Evolutionary conservation across 108 stramenopile genomes (phyloP).

Genomic region (Fragilaria crotonensis): DNA sequence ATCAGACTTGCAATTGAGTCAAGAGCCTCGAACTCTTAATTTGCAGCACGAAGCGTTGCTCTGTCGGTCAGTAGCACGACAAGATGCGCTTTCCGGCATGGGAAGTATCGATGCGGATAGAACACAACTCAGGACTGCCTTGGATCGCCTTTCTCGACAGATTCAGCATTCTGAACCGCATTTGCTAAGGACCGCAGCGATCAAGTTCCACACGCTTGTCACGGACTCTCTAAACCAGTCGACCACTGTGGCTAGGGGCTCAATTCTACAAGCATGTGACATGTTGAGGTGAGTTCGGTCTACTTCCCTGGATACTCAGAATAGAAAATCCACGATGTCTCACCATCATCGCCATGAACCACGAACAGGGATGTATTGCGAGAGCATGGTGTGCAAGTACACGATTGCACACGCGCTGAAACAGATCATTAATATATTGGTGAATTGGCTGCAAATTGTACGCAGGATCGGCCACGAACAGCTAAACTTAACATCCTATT

Average conservation of each 20-base stretch:
- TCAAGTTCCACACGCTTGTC: background rate
- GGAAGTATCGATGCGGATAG: background rate
- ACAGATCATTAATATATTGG: too few species aligned
- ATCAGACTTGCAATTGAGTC: background rate
- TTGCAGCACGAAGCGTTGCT: background rate
- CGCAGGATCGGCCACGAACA: too few species aligned
- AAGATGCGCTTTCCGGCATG: background rate
- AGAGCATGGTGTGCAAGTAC: too few species aligned
- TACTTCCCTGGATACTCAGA: background rate
- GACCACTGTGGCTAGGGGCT: background rate
- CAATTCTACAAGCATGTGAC: background rate
- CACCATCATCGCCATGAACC: background rate
- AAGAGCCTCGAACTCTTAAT: background rate
- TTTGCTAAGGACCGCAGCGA: background rate
- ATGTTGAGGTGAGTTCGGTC: background rate
- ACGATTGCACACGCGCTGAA: too few species aligned
- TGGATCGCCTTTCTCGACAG: background rate
- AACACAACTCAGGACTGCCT: background rate
- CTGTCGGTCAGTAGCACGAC: background rate
- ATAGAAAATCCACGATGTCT: background rate
- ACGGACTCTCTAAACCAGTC: background rate
- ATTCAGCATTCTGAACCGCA: background rate
- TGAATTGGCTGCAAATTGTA: too few species aligned
- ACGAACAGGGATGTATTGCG: background rate
- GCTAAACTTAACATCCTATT: too few species aligned